phyloP scores from a whole-genome alignment of 2,329 filamentous ascomycete species.

The Erysiphe neolycopersici region DNA sequence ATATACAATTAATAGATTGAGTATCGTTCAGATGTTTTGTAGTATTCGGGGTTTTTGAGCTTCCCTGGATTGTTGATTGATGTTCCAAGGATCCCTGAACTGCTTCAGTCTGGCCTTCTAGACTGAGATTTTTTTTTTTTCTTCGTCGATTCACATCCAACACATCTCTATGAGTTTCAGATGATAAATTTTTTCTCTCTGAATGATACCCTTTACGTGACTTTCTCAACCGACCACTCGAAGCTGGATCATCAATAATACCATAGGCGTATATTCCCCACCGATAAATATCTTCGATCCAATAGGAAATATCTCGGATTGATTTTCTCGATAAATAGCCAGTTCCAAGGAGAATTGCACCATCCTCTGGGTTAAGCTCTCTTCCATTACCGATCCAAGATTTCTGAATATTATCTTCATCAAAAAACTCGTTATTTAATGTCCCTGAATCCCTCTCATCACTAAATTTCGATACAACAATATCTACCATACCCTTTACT shows the following conservation, averaged over 20 bases:
- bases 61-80: no score
- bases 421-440: slow-evolving; percentile 1
- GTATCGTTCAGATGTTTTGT: no score
- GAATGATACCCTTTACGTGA: no score
- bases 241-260: slow-evolving; percentile 49
- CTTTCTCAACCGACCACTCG: slow-evolving; percentile 21
- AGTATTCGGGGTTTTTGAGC: no score
- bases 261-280: slow-evolving; percentile 72
- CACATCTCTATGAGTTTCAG: no score
- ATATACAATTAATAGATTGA: no score
- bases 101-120: no score
- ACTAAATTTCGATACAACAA: slow-evolving; percentile 71
- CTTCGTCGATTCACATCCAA: no score
- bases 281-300: slow-evolving; percentile 70
- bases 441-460: slow-evolving; percentile 2
- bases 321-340: slow-evolving; percentile 47
- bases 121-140: no score
- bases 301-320: slow-evolving; percentile 46
- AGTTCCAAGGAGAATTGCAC: slow-evolving; percentile 61
- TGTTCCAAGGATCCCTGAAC: no score
- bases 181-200: no score
- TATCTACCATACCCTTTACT: slow-evolving; percentile 63
- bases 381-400: slow-evolving; percentile 49
- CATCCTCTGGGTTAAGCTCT: slow-evolving; percentile 45
- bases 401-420: slow-evolving; percentile 5